phyloP scores from a whole-genome alignment of 2,329 filamentous ascomycete species.

The Trichoderma koningiopsis region DNA sequence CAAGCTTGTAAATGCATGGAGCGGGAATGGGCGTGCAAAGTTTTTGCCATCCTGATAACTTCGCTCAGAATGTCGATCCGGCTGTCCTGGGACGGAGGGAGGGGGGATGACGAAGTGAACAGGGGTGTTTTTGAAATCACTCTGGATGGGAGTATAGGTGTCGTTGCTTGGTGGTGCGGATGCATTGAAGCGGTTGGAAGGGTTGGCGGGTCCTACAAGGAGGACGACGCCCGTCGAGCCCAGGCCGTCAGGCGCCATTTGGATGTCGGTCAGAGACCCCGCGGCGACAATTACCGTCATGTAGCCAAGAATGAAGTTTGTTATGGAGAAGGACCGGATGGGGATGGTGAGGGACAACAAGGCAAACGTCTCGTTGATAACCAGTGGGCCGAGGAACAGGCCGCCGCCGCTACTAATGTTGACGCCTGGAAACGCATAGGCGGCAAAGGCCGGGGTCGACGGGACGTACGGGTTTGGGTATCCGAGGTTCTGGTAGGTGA shows the following conservation, averaged over 20 bases:
- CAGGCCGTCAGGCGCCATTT: constrained; percentile 68
- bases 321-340: constrained; percentile 63
- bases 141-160: constrained; percentile 44
- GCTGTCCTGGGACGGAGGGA: constrained; percentile 39
- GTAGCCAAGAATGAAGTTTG: constrained; percentile 72
- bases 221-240: constrained; percentile 70
- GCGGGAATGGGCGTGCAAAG: constrained; percentile 56
- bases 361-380: constrained; percentile 71
- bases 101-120: constrained; percentile 67
- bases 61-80: constrained; percentile 50
- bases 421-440: constrained; percentile 53
- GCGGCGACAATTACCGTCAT: constrained; percentile 79
- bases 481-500: constrained; percentile 62
- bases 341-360: constrained; percentile 81
- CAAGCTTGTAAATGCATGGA: constrained; percentile 65
- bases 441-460: constrained; percentile 47
- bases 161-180: constrained; percentile 49
- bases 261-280: constrained; percentile 61
- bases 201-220: constrained; percentile 66
- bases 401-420: constrained; percentile 55
- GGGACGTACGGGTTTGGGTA: constrained; percentile 45
- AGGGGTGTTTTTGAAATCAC: constrained; percentile 45
- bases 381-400: constrained; percentile 75
- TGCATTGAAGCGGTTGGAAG: constrained; percentile 64
- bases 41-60: constrained; percentile 41